Conservation (phyloP, 805 yeast genomes). For the Phaffomyces antillensis region DNA sequence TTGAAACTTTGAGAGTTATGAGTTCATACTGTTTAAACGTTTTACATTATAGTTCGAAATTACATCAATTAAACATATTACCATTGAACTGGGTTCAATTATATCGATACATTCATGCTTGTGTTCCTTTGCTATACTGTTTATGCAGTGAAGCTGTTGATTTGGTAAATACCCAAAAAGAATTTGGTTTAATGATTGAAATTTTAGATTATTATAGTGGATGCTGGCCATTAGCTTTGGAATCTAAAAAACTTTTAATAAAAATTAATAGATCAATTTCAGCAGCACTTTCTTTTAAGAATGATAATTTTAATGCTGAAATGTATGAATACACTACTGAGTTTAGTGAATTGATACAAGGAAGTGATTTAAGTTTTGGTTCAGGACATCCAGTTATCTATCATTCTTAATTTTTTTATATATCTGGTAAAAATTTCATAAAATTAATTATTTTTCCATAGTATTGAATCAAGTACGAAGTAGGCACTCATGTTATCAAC, state of each 20-base stretch:
- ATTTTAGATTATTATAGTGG: constrained; percentile 38
- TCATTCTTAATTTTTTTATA: neutral
- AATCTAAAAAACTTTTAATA: constrained; percentile 37
- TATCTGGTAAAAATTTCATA: too few relatives aligned
- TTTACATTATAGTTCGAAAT: constrained; percentile 33
- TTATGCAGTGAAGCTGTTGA: constrained; percentile 41
- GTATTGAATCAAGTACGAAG: too few relatives aligned
- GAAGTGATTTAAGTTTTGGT: constrained; percentile 1
- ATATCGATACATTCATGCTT: constrained; percentile 38
- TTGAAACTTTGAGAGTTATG: constrained; percentile 30
- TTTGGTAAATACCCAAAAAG: constrained; percentile 37
- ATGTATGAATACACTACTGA: neutral
- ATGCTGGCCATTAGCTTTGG: constrained; percentile 40
- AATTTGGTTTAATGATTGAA: constrained; percentile 39
- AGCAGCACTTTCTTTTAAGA: constrained; percentile 19
- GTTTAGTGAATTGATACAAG: neutral
- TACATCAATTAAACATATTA: constrained; percentile 36
- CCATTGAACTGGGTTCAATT: constrained; percentile 46
- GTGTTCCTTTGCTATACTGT: constrained; percentile 41
- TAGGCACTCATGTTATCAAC: neutral
- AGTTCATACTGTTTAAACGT: constrained; percentile 39
- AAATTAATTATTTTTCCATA: too few relatives aligned
- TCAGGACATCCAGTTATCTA: neutral
- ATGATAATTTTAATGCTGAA: neutral
- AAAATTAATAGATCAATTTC: constrained; percentile 33